A percentile compares a stretch with the other conserved stretches of the same genome.
These are phyloP conservation scores for Exophiala bonariae DNA, from an alignment of 2,329 filamentous ascomycete genomes.

Conservation along the genomic window DNA sequence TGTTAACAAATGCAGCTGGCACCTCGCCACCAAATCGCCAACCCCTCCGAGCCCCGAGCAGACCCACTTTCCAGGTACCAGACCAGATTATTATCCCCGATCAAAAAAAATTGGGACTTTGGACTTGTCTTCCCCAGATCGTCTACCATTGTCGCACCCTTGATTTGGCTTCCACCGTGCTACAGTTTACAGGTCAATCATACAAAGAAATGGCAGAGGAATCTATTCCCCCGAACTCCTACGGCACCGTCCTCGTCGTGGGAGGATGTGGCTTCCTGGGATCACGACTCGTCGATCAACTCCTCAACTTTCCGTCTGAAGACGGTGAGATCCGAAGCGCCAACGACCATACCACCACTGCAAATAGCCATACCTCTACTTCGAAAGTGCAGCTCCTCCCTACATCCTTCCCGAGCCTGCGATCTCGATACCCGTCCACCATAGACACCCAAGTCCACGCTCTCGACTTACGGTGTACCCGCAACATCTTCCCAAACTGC, in stretches of 20 bases:
- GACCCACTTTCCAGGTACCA: slow-evolving; percentile 19
- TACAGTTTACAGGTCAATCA: not conserved
- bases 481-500: slow-evolving; percentile 64
- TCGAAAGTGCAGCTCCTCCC: slow-evolving; percentile 37
- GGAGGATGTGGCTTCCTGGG: slow-evolving; percentile 84
- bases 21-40: too few species aligned
- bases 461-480: slow-evolving; percentile 69
- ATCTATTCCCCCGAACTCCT: slow-evolving; percentile 36
- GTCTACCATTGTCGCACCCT: too few species aligned
- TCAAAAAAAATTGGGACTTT: too few species aligned
- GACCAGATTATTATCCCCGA: too few species aligned
- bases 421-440: slow-evolving; percentile 43
- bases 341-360: not conserved
- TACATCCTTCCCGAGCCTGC: slow-evolving; percentile 38
- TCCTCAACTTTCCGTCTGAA: slow-evolving; percentile 61
- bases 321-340: slow-evolving; percentile 4
- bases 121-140: too few species aligned
- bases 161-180: too few species aligned
- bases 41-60: not conserved
- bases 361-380: slow-evolving; percentile 27
- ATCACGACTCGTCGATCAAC: slow-evolving; percentile 75
- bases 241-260: slow-evolving; percentile 74
- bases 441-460: slow-evolving; percentile 60
- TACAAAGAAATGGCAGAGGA: slow-evolving; percentile 7
- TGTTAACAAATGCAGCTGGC: too few species aligned